phyloP scores from a whole-genome alignment of 2,329 filamentous ascomycete species.

The Ascochyta lentis region DNA sequence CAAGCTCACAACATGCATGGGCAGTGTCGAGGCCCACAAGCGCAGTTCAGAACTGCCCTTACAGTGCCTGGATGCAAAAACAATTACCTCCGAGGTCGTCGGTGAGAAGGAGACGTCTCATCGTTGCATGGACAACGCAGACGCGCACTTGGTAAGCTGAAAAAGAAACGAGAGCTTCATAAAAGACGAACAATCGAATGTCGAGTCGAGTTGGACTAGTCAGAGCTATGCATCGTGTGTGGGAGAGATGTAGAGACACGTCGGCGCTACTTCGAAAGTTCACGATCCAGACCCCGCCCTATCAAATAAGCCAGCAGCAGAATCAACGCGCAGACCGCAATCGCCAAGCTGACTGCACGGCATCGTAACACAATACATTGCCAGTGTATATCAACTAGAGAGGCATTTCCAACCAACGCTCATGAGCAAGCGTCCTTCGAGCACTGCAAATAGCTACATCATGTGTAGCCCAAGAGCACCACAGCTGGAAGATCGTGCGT shows the following conservation, averaged over 20 bases:
- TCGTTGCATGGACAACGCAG: neutral
- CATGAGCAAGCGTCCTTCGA: too few relatives aligned
- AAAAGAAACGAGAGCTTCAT: neutral
- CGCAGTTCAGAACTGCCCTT: neutral
- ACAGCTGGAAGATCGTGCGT: too few relatives aligned
- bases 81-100: neutral
- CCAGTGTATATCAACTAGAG: too few relatives aligned
- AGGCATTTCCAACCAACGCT: too few relatives aligned
- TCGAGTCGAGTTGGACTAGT: neutral
- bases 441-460: too few relatives aligned
- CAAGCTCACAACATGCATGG: neutral
- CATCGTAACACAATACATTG: too few relatives aligned
- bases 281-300: slow-evolving; percentile 13
- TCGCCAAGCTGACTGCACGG: too few relatives aligned
- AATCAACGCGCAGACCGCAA: neutral
- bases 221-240: slow-evolving; percentile 4
- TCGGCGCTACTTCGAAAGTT: slow-evolving; percentile 19
- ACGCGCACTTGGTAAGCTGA: neutral
- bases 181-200: neutral
- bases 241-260: slow-evolving; percentile 9
- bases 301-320: neutral
- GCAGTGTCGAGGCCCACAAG: neutral
- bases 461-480: too few relatives aligned
- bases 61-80: neutral
- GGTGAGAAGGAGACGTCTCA: too few relatives aligned